Base-by-base conservation (phyloP, 768 basidiomycete species). In the Kwoniella heveanensis region DNA sequence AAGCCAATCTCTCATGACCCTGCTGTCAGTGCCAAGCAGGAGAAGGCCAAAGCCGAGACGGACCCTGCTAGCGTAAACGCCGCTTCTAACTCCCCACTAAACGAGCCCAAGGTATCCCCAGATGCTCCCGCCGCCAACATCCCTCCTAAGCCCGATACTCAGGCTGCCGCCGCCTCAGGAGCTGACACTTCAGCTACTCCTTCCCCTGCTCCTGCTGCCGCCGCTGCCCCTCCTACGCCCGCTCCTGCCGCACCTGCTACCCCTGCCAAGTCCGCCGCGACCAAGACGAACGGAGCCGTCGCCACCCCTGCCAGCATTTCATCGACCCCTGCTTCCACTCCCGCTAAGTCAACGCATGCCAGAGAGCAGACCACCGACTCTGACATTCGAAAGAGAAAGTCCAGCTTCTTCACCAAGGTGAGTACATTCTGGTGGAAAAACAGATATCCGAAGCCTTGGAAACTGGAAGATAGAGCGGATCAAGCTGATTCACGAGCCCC, bases 371-470 rank as follows among this genome's bases (percentile, higher is more conserved):
- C 72, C 5, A 57, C 54, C 24, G 64, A 63, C 19, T 64, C 69
- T 15, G 74, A 73, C 48, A 58, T 65, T 13, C 65, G 65, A 50
- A 79, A 79, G 73, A 67, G 68, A 46, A 79, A 79, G 71, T 73
- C 72, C 3, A 67, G 75, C 54, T 66, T 79, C 65, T 74, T 79
- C 57, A 44, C 37, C 57, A 79, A 79, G 73, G 78, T 72, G 51
- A 47, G 71, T 64, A 6, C 32, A 6, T 36, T 36, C n/a, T n/a
- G n/a, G n/a, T n/a, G n/a, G n/a, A n/a, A n/a, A n/a, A n/a, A n/a
- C n/a, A n/a, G n/a, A n/a, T n/a, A n/a, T n/a, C n/a, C n/a, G n/a
- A n/a, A n/a, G n/a, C n/a, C n/a, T n/a, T n/a, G n/a, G n/a, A n/a
- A n/a, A n/a, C n/a, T n/a, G n/a, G n/a, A n/a, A n/a, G n/a, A n/a